A percentile compares a stretch with the other conserved stretches of the same genome.
Evolutionary conservation across 2,329 filamentous ascomycete species (phyloP).

Genomic region (Pyrenophora graminea): DNA sequence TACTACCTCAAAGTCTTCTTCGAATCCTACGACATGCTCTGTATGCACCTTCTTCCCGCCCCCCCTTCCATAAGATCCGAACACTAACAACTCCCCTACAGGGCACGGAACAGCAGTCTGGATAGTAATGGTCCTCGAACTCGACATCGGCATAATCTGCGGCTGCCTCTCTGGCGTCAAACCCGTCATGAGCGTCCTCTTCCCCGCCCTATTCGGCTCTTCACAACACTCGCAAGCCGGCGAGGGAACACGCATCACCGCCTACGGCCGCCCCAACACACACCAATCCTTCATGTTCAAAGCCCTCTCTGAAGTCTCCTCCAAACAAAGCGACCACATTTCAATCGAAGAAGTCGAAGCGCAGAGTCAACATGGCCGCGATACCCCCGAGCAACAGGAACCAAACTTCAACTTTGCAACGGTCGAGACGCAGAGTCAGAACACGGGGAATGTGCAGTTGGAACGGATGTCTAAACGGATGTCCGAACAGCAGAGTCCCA

Average conservation of each 20-base stretch:
- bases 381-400: too few species aligned
- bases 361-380: too few species aligned
- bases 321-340: slow-evolving; percentile 8
- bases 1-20: slow-evolving; percentile 38
- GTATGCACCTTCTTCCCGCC: slow-evolving; percentile 14
- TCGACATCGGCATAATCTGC: slow-evolving; percentile 39
- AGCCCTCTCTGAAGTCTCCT: slow-evolving; percentile 18
- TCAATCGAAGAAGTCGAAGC: slow-evolving; percentile 3
- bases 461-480: too few species aligned
- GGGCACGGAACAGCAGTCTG: slow-evolving; percentile 33
- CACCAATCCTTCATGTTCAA: slow-evolving; percentile 23
- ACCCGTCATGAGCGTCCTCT: slow-evolving; percentile 34
- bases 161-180: slow-evolving; percentile 39
- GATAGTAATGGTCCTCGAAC: slow-evolving; percentile 29
- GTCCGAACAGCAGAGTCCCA: too few species aligned
- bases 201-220: slow-evolving; percentile 30
- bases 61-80: neutral
- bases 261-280: slow-evolving; percentile 4
- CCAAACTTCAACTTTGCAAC: too few species aligned
- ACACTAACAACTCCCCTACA: slow-evolving; percentile 3
- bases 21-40: slow-evolving; percentile 28
- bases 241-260: slow-evolving; percentile 4
- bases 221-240: neutral
- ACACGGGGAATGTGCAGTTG: too few species aligned
- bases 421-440: too few species aligned